Conservation (phyloP, 2,329 filamentous ascomycete species). For the Periglandula ipomoeae region DNA sequence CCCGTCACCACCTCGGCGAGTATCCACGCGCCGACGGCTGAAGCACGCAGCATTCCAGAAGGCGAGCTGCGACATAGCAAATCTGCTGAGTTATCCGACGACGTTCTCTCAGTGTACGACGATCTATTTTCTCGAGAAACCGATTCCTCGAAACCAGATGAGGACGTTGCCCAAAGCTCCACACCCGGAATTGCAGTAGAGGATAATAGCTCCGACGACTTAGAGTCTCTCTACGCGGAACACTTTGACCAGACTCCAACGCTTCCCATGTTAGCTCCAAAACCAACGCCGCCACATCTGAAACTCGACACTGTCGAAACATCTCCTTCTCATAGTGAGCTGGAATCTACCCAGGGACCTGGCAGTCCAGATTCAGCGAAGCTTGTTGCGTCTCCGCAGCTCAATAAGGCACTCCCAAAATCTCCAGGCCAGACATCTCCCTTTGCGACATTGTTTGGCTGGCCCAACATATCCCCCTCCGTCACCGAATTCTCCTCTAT, state of each 20-base stretch:
- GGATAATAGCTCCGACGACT: conserved; percentile 19
- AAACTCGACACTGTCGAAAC: conserved; percentile 35
- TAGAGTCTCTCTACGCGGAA: conserved; percentile 20
- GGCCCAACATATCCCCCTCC: conserved; percentile 37
- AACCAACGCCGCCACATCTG: conserved; percentile 43
- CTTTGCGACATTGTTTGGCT: conserved; percentile 45
- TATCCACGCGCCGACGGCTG: conserved; percentile 13
- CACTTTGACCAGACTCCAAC: conserved; percentile 28
- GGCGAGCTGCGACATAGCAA: conserved; percentile 30
- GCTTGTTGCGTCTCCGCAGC: conserved; percentile 25
- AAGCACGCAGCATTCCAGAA: conserved; percentile 29
- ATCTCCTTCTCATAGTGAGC: conserved; percentile 18
- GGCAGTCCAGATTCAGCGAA: conserved; percentile 20
- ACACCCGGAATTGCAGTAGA: conserved; percentile 17
- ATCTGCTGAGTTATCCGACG: conserved; percentile 33
- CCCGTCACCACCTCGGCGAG: conserved; percentile 15
- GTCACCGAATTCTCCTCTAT: conserved; percentile 44
- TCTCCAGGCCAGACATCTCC: conserved; percentile 40
- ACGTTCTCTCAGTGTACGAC: conserved; percentile 35
- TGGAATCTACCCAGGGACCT: conserved; percentile 13
- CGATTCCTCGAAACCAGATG: conserved; percentile 13
- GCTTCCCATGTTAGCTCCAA: conserved; percentile 42
- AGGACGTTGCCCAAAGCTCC: conserved; percentile 17
- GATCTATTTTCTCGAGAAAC: conserved; percentile 30
- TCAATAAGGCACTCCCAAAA: conserved; percentile 46